Conservation (phyloP, 257 asterid genomes). For the Ligustrum vulgare region DNA sequence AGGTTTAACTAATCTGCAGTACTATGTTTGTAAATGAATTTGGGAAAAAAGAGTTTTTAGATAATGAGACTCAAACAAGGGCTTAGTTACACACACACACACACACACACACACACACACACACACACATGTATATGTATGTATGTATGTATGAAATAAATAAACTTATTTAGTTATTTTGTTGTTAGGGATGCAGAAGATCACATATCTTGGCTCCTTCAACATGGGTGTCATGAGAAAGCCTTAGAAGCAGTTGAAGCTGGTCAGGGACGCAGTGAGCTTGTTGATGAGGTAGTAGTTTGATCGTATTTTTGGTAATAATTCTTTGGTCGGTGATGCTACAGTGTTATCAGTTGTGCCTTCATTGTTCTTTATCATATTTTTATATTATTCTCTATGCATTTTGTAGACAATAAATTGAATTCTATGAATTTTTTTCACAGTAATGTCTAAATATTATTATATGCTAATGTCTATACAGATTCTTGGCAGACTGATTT, state of each 20-base stretch:
- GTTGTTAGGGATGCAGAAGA: conserved; percentile 91
- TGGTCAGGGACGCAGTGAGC: conserved; percentile 93
- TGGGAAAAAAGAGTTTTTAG: no score
- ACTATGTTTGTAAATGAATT: background rate
- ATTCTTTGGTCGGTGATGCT: conserved; percentile 14
- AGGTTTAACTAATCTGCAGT: conserved; percentile 5
- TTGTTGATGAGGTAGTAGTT: conserved; percentile 77
- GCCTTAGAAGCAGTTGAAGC: conserved; percentile 99
- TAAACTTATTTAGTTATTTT: conserved; percentile 19
- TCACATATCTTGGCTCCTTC: conserved; percentile 98
- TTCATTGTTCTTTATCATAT: background rate
- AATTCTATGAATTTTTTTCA: background rate
- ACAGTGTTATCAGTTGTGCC: background rate
- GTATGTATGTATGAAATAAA: no score
- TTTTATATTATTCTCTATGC: background rate
- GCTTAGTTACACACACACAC: no score
- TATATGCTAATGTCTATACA: background rate
- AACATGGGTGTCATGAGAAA: conserved; percentile 91
- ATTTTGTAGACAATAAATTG: background rate
- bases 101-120: no score
- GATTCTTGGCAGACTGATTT: background rate
- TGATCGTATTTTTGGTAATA: conserved; percentile 2
- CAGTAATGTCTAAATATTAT: background rate
- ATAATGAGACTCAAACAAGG: no score
- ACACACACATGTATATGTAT: no score